Conservation (phyloP, 2,329 filamentous ascomycete species). For the Phyllosticta capitalensis region DNA sequence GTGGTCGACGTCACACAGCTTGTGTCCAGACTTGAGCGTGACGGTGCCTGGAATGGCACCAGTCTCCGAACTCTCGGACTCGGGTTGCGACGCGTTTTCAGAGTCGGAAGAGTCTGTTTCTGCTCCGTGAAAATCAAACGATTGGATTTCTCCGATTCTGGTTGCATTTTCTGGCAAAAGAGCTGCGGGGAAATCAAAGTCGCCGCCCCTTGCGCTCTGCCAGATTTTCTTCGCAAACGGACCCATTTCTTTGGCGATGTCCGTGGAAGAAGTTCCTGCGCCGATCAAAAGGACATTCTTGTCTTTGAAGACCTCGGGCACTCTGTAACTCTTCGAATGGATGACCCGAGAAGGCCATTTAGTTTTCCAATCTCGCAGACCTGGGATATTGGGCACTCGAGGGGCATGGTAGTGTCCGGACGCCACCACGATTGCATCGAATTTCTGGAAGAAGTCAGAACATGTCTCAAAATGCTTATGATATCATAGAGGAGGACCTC, state of each 20-base stretch:
- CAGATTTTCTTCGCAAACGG: conserved; percentile 36
- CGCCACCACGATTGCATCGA: conserved; percentile 45
- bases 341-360: conserved; percentile 36
- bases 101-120: not conserved
- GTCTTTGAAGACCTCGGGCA: conserved; percentile 38
- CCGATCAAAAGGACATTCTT: conserved; percentile 51
- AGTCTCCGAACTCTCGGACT: not conserved
- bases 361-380: conserved; percentile 38
- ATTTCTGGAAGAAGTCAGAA: conserved; percentile 21
- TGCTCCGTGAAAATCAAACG: conserved; percentile 31
- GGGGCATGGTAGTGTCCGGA: conserved; percentile 46
- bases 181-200: conserved; percentile 47
- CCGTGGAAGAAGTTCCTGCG: conserved; percentile 45
- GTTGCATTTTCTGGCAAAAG: conserved; percentile 46
- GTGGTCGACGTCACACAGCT: conserved; percentile 47
- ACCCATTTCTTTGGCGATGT: conserved; percentile 46
- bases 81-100: conserved; percentile 1
- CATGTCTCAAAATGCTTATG: not conserved
- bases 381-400: conserved; percentile 40
- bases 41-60: conserved; percentile 42
- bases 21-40: conserved; percentile 43
- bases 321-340: conserved; percentile 45
- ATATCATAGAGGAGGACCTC: conserved; percentile 20
- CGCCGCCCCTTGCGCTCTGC: conserved; percentile 51
- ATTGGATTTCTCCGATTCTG: conserved; percentile 43